Evolutionary conservation across 495 filamentous ascomycete genomes (phyloP).

Genomic region (Penicillium diatomitis): DNA sequence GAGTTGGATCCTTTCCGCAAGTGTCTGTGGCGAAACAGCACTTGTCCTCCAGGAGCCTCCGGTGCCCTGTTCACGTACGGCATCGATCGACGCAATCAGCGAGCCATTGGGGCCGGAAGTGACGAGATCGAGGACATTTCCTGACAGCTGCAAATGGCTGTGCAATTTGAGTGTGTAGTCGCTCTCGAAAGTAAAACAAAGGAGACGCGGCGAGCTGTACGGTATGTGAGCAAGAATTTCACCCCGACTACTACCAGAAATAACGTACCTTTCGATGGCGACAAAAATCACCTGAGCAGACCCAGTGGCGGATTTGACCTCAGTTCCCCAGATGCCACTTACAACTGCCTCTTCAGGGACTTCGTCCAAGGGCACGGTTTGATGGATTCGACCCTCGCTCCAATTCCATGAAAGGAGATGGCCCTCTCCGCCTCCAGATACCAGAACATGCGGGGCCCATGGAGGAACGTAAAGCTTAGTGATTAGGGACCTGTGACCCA

Average conservation of each 20-base stretch:
- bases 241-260: background rate
- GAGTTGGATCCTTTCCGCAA: constrained; percentile 23
- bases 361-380: constrained; percentile 33
- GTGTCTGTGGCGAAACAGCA: constrained; percentile 8
- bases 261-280: constrained; percentile 56
- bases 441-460: constrained; percentile 45
- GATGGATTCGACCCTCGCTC: constrained; percentile 43
- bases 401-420: constrained; percentile 78
- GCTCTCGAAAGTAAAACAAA: constrained; percentile 42
- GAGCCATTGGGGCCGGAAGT: constrained; percentile 22
- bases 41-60: constrained; percentile 25
- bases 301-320: background rate
- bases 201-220: constrained; percentile 50
- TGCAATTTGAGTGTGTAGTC: constrained; percentile 35
- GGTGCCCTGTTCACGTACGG: constrained; percentile 32
- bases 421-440: constrained; percentile 83
- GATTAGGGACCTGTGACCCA: constrained; percentile 79
- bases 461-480: constrained; percentile 59
- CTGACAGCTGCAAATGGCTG: constrained; percentile 40
- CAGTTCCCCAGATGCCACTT: constrained; percentile 28
- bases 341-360: constrained; percentile 18
- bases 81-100: constrained; percentile 50
- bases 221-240: constrained; percentile 4
- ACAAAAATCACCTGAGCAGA: constrained; percentile 41
- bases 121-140: constrained; percentile 53